Conservation (phyloP, 495 filamentous ascomycete species). For the Aspergillus homomorphus region DNA sequence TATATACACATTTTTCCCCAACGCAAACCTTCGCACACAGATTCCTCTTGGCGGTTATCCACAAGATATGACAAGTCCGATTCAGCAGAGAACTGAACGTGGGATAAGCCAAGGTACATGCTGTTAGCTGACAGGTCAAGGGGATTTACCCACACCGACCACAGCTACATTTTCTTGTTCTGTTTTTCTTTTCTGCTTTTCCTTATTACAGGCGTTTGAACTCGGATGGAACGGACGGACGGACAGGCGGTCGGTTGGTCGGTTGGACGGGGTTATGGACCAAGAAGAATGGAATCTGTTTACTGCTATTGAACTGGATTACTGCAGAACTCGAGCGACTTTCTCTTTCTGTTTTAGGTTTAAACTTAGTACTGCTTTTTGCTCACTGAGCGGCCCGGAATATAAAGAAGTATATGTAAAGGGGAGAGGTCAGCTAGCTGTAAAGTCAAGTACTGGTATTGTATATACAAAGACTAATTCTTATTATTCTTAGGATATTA, state of each 20-base stretch:
- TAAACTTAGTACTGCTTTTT: too few species aligned
- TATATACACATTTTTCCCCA: background rate
- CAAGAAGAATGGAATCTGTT: background rate
- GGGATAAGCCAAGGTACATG: too few species aligned
- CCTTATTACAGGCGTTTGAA: background rate
- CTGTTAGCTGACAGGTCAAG: background rate
- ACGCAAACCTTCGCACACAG: background rate
- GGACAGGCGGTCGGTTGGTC: background rate
- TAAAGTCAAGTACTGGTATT: too few species aligned
- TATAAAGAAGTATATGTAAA: too few species aligned
- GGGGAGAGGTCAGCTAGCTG: too few species aligned
- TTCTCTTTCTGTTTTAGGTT: slow-evolving; percentile 1
- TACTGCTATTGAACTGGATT: too few species aligned
- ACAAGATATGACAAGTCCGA: background rate
- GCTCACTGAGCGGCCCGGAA: too few species aligned
- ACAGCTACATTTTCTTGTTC: background rate
- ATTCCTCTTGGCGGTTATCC: background rate
- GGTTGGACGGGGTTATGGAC: background rate
- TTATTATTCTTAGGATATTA: too few species aligned
- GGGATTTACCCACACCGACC: background rate
- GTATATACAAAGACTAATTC: too few species aligned
- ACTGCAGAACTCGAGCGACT: background rate
- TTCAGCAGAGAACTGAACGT: too few species aligned
- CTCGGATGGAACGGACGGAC: background rate
- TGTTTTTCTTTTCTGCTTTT: slow-evolving; percentile 8